These are phyloP conservation scores for Cytospora mali DNA, from an alignment of 2,329 filamentous ascomycete genomes.

Conservation along the genomic window DNA sequence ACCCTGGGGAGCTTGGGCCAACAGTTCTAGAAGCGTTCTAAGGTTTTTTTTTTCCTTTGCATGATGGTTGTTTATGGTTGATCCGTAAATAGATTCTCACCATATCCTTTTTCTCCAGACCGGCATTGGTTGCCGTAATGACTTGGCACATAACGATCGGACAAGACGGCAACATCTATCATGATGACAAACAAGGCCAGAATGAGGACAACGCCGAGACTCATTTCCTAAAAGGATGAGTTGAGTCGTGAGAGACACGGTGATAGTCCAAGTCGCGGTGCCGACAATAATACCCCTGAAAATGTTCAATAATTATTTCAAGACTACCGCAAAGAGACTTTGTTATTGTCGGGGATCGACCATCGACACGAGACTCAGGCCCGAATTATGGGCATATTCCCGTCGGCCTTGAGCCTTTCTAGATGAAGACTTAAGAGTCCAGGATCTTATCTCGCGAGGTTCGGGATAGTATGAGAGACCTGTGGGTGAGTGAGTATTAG, in stretches of 20 bases:
- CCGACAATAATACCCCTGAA: neutral
- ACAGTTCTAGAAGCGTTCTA: constrained; percentile 5
- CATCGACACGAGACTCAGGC: no score
- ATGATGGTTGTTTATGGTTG: no score
- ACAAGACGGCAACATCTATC: neutral
- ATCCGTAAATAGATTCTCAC: neutral
- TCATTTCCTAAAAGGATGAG: neutral
- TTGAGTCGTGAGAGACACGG: neutral
- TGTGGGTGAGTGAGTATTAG: no score
- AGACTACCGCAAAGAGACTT: no score
- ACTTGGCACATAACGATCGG: neutral
- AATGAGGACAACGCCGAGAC: neutral
- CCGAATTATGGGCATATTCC: no score
- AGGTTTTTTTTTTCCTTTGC: no score
- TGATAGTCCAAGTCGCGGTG: neutral
- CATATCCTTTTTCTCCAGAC: neutral
- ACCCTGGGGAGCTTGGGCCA: constrained; percentile 11
- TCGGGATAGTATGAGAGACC: no score
- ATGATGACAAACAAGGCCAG: neutral
- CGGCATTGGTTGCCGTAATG: neutral
- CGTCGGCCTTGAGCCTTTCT: no score
- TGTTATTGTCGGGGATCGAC: no score
- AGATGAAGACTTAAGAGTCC: no score
- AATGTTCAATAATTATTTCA: no score
- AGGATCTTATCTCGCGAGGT: no score